Evolutionary conservation across 1,284 basidiomycete species (phyloP).

Genomic region (Trichosporon sp.): DNA sequence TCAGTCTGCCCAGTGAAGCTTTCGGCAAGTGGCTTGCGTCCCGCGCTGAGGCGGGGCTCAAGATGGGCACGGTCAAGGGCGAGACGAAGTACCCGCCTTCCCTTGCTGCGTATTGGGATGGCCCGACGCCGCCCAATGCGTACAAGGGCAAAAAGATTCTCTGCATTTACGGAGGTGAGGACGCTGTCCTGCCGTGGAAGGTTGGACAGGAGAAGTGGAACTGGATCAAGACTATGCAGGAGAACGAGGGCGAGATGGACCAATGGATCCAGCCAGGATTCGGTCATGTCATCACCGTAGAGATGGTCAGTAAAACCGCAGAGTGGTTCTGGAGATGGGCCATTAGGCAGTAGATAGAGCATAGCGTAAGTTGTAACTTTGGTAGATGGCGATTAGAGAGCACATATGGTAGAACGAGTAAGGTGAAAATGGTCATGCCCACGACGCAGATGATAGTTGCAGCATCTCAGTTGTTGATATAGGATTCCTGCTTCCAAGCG

Average conservation of each 20-base stretch:
- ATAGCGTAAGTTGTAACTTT: no score
- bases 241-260: conserved; percentile 21
- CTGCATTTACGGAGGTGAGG: conserved; percentile 55
- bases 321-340: conserved; percentile 45
- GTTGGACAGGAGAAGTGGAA: conserved; percentile 31
- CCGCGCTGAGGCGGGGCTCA: conserved; percentile 49
- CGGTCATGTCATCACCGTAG: conserved; percentile 43
- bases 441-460: no score
- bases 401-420: no score
- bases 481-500: no score
- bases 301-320: conserved; percentile 42
- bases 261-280: conserved; percentile 39
- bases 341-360: conserved; percentile 8
- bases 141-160: conserved; percentile 67
- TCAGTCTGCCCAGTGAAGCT: conserved; percentile 69
- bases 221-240: conserved; percentile 18
- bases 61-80: conserved; percentile 49
- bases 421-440: no score
- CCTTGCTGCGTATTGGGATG: conserved; percentile 52
- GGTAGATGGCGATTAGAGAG: no score
- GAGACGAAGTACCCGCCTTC: conserved; percentile 55
- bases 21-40: conserved; percentile 54
- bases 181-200: conserved; percentile 36
- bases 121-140: conserved; percentile 52
- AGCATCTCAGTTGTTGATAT: no score